Evolutionary conservation across 2,329 filamentous ascomycete genomes (phyloP).

Genomic region (Claviceps sorghi): DNA sequence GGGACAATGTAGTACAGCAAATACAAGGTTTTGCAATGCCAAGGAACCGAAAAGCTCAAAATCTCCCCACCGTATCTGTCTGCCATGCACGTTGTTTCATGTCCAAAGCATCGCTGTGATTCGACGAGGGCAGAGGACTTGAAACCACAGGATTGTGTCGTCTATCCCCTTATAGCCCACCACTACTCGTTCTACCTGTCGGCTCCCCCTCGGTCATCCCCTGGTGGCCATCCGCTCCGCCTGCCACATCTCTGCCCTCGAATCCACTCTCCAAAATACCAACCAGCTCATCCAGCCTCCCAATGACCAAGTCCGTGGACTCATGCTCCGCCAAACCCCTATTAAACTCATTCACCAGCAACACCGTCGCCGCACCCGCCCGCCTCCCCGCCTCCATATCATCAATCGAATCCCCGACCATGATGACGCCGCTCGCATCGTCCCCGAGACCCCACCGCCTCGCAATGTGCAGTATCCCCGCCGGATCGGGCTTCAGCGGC

Average conservation of each 20-base stretch:
- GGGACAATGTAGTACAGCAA: not conserved
- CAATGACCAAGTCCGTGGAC: constrained; percentile 63
- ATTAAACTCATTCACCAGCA: constrained; percentile 77
- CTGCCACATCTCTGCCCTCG: constrained; percentile 28
- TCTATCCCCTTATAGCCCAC: not conserved
- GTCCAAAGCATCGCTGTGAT: not conserved
- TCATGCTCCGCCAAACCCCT: constrained; percentile 51
- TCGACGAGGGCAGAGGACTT: not conserved
- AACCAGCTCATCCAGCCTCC: constrained; percentile 60
- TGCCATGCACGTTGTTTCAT: not conserved
- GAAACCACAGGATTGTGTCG: not conserved
- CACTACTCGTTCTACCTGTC: not conserved
- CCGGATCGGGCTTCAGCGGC: constrained; percentile 76
- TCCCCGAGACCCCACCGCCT: constrained; percentile 51
- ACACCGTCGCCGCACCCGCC: constrained; percentile 80
- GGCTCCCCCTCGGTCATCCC: not conserved
- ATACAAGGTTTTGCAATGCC: not conserved
- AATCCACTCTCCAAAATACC: constrained; percentile 63
- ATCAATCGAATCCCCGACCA: constrained; percentile 72
- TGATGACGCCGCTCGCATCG: constrained; percentile 37
- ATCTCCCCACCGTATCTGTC: not conserved
- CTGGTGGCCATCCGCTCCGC: not conserved
- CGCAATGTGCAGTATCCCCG: constrained; percentile 77
- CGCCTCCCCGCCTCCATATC: constrained; percentile 78
- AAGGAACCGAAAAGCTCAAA: not conserved